Percentiles rank a stretch among this genome's conserved stretches.
phyloP scores from a whole-genome alignment of 495 filamentous ascomycete species.

The Barbatosphaeria neglecta region DNA sequence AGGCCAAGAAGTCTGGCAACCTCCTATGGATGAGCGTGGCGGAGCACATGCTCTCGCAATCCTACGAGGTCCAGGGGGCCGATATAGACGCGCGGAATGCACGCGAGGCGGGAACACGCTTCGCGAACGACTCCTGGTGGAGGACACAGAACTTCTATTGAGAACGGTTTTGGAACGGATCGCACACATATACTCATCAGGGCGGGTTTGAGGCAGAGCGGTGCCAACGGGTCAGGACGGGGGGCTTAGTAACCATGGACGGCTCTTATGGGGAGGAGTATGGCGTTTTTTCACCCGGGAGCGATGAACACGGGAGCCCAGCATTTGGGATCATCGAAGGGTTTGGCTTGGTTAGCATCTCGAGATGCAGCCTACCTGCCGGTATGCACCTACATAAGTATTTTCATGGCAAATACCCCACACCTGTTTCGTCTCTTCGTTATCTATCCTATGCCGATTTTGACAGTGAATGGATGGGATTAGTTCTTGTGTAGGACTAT shows the following conservation, averaged over 20 bases:
- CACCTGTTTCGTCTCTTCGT: too few species aligned
- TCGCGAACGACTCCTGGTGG: conserved; percentile 18
- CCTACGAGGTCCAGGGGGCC: conserved; percentile 61
- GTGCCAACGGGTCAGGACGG: not conserved
- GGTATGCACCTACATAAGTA: too few species aligned
- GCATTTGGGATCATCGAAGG: not conserved
- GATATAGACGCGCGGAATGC: conserved; percentile 43
- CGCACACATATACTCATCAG: too few species aligned
- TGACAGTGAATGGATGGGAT: too few species aligned
- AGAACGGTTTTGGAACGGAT: too few species aligned
- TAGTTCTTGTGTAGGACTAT: too few species aligned
- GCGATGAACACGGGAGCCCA: not conserved
- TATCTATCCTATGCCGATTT: too few species aligned
- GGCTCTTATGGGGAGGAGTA: not conserved
- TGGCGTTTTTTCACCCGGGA: not conserved
- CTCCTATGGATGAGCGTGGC: conserved; percentile 77
- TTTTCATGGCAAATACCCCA: too few species aligned
- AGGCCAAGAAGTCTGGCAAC: conserved; percentile 67
- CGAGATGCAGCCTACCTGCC: too few species aligned
- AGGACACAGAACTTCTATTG: too few species aligned
- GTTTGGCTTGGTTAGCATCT: not conserved
- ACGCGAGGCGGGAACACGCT: conserved; percentile 10
- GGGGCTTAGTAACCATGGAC: too few species aligned
- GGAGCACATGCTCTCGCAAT: conserved; percentile 66
- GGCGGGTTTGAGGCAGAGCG: not conserved